Evolutionary conservation across 129 eudicot species (phyloP).

Genomic region (sunflower (Helianthus annuus)): HanXRQr2.0-SUNRISE NC_035445.2:87817449-87817948

Average conservation of each 20-base stretch:
- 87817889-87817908: constrained; percentile 75
- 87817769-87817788: constrained; percentile 66
- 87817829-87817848: constrained; percentile 79
- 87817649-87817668: constrained; percentile 85
- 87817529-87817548: constrained; percentile 58
- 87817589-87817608: constrained; percentile 76
- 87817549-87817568: constrained; percentile 56
- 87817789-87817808: constrained; percentile 76
- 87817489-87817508: neutral
- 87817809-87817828: constrained; percentile 73
- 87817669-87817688: constrained; percentile 71
- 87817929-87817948: constrained; percentile 58
- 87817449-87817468: neutral
- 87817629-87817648: constrained; percentile 87
- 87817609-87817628: constrained; percentile 76
- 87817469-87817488: too few species aligned
- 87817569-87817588: constrained; percentile 51
- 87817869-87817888: constrained; percentile 80
- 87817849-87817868: constrained; percentile 82
- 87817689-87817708: constrained; percentile 71
- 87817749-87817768: constrained; percentile 85
- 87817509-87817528: neutral
- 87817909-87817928: constrained; percentile 62
- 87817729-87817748: constrained; percentile 54
- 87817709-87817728: constrained; percentile 70